These are phyloP conservation scores for Colletotrichum graminicola DNA, from an alignment of 2,329 filamentous ascomycete genomes.

Conservation along the genomic window DNA sequence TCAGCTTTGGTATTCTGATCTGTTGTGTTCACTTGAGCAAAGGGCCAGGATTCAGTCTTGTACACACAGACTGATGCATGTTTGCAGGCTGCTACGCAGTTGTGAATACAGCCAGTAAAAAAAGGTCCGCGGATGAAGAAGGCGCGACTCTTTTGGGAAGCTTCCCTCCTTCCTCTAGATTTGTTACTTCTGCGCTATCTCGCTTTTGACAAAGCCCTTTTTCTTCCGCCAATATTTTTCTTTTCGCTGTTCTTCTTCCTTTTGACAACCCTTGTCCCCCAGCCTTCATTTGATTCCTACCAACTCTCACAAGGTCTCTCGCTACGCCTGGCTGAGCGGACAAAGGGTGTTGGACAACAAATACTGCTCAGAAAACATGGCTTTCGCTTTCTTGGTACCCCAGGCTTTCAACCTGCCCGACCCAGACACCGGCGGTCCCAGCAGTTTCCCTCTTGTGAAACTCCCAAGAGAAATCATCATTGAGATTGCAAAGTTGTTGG, in stretches of 20 bases:
- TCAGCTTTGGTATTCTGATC: too few species aligned
- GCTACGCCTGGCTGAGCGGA: not conserved
- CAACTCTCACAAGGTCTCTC: not conserved
- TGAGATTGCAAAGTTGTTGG: not conserved
- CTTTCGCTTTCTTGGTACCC: not conserved
- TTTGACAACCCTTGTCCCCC: not conserved
- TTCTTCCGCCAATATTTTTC: not conserved
- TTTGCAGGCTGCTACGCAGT: not conserved
- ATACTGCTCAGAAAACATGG: not conserved
- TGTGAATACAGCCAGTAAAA: not conserved
- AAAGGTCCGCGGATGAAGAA: not conserved
- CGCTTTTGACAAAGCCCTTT: not conserved
- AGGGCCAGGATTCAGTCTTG: not conserved
- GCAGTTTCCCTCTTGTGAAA: not conserved
- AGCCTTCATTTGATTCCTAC: not conserved
- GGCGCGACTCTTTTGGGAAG: not conserved
- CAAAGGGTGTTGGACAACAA: not conserved
- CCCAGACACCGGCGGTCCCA: not conserved
- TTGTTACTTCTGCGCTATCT: not conserved
- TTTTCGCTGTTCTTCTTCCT: not conserved
- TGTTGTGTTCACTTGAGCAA: not conserved
- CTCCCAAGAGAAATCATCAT: conserved; percentile 1
- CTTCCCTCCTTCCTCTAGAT: not conserved
- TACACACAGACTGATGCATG: not conserved
- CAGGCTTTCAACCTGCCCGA: not conserved